Conservation (phyloP, 768 basidiomycete genomes). For the Podaxis carcinomalis region DNA sequence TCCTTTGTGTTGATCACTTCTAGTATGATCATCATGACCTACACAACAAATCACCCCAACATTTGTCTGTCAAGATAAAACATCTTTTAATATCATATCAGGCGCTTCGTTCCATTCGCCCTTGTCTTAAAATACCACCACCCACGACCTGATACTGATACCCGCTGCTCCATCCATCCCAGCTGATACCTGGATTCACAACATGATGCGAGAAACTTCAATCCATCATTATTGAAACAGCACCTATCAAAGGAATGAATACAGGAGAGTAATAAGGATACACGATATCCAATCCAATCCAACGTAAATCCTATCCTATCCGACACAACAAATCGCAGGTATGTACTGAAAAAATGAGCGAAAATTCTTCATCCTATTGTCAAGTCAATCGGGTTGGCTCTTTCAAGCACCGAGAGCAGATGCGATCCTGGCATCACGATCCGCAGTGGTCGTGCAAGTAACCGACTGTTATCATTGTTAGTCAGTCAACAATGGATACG, state of each 20-base stretch:
- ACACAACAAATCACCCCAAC: no score
- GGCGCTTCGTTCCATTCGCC: no score
- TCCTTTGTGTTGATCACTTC: no score
- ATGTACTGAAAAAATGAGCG: neutral
- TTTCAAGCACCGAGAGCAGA: constrained; percentile 30
- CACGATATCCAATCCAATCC: neutral
- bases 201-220: neutral
- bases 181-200: neutral
- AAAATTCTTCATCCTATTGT: neutral
- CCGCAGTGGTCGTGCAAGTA: constrained; percentile 43
- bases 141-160: no score
- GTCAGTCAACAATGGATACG: neutral
- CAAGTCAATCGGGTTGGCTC: no score
- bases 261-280: neutral
- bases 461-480: constrained; percentile 24
- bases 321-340: neutral
- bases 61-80: no score
- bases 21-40: no score
- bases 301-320: neutral
- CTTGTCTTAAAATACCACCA: no score
- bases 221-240: constrained; percentile 1
- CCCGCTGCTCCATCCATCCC: no score
- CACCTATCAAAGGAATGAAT: neutral
- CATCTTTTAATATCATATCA: no score
- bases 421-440: constrained; percentile 38